phyloP scores from a whole-genome alignment of 257 asterid species.

The Solanum ossicruentum region DNA sequence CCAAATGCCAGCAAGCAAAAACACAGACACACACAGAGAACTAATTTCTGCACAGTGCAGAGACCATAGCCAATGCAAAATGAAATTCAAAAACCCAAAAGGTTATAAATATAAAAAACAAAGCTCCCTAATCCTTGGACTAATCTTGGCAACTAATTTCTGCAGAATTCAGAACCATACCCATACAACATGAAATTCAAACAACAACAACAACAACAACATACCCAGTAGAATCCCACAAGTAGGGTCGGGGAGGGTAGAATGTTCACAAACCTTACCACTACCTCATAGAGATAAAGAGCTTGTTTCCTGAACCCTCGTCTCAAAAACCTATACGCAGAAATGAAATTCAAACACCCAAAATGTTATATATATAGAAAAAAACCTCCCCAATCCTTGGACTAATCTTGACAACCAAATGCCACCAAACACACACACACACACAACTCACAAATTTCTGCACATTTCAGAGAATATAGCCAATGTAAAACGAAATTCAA shows the following conservation, averaged over 20 bases:
- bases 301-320: too few relatives aligned
- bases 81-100: neutral
- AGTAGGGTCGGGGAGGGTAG: too few relatives aligned
- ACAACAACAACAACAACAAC: neutral
- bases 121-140: neutral
- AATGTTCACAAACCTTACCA: too few relatives aligned
- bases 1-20: neutral
- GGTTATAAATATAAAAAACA: neutral
- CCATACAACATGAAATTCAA: neutral
- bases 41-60: neutral
- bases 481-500: neutral
- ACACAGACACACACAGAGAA: neutral
- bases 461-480: neutral
- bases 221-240: too few relatives aligned
- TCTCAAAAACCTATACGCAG: too few relatives aligned
- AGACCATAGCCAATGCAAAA: neutral
- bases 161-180: neutral
- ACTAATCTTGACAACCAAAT: neutral
- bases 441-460: neutral
- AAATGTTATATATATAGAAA: neutral
- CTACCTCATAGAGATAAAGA: too few relatives aligned
- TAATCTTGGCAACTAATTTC: neutral
- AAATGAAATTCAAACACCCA: neutral
- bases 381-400: neutral
- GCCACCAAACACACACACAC: neutral